Base-by-base conservation (phyloP, 1,284 basidiomycete genomes). In the Fomitiporia mediterranea region DNA sequence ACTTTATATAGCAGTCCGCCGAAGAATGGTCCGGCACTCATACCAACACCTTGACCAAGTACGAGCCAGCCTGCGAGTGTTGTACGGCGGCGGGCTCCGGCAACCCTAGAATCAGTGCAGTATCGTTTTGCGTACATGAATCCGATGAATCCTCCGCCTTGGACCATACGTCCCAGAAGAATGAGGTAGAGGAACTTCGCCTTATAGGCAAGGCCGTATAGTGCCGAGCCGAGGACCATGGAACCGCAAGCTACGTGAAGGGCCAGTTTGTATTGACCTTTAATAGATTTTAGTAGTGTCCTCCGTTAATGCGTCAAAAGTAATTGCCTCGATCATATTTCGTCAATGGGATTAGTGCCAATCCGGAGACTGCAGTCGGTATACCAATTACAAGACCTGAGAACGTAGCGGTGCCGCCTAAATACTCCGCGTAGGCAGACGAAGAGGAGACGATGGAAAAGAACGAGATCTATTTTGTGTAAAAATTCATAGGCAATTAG, bases 361-460 rank as follows among this genome's bases (percentile, higher is more conserved):
- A 59, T 0, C 80, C 82, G n/a, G 82, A 79, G 56, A 83, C 74
- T 0, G 78, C 71, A 4, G 80, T 79, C 1, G 82, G 82, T 32
- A 88, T 84, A 63, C 86, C 86, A 57, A 87, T 84, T 17, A 81
- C 76, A 9, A 88, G 64, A 60, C 86, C 86, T 32, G 83, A 81
- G 64, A 88, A 88, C 0, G 81, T 83, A 11, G 83, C 72, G 9
- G 71, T 76, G 13, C 85, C 86, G 30, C 84, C 84, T 2, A 88
- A 70, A 62, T 79, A 73, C 57, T 80, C 73, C 0, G 83, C 80
- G 64, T 87, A 87, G 50, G 74, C 72, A 63, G 77, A 81, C 1
- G 83, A 80, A 0, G 86, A 83, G 1, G 86, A 82, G 2, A 88
- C 81, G 35, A 85, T 72, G 58, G 86, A 78, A 67, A 83, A 88